These are phyloP conservation scores for Cyclocybe cylindracea DNA, from an alignment of 768 basidiomycete genomes.

Conservation along the genomic window DNA sequence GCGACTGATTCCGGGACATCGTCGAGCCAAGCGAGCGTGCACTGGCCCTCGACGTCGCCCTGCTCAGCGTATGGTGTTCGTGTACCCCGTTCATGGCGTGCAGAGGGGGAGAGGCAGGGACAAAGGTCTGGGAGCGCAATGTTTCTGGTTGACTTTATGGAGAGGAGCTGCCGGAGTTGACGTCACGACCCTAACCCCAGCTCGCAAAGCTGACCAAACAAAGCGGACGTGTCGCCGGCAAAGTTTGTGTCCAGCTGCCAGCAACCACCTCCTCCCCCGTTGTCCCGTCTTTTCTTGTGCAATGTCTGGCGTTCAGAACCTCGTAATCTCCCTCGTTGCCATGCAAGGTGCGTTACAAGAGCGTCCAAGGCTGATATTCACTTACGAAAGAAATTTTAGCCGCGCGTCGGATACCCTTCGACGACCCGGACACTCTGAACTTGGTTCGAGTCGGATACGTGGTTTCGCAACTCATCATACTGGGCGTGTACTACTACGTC, in stretches of 20 bases:
- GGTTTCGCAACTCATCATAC: slow-evolving; percentile 64
- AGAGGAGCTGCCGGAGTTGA: no score
- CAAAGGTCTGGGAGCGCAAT: no score
- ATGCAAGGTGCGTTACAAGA: slow-evolving; percentile 71
- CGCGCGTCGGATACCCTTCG: slow-evolving; percentile 88
- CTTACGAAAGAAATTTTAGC: slow-evolving; percentile 44
- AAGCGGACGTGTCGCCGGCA: no score
- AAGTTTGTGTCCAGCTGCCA: no score
- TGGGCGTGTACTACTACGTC: slow-evolving; percentile 80
- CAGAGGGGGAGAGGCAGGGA: not conserved
- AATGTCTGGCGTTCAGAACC: slow-evolving; percentile 65
- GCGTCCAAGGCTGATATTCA: slow-evolving; percentile 1
- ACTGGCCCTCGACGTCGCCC: slow-evolving; percentile 73
- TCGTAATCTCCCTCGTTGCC: slow-evolving; percentile 87
- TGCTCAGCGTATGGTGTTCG: slow-evolving; percentile 43
- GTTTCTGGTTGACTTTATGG: no score
- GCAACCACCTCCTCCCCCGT: no score
- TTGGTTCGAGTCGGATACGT: slow-evolving; percentile 88
- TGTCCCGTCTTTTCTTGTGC: no score
- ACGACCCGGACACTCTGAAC: slow-evolving; percentile 78
- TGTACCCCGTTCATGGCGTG: not conserved
- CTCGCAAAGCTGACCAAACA: no score
- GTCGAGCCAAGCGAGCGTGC: slow-evolving; percentile 63
- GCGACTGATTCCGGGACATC: slow-evolving; percentile 75
- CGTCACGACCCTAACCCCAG: no score